Percentiles rank a stretch among this genome's conserved stretches.
phyloP scores from a whole-genome alignment of 1,139 yeast genomes.

The Taphrina confusa region DNA sequence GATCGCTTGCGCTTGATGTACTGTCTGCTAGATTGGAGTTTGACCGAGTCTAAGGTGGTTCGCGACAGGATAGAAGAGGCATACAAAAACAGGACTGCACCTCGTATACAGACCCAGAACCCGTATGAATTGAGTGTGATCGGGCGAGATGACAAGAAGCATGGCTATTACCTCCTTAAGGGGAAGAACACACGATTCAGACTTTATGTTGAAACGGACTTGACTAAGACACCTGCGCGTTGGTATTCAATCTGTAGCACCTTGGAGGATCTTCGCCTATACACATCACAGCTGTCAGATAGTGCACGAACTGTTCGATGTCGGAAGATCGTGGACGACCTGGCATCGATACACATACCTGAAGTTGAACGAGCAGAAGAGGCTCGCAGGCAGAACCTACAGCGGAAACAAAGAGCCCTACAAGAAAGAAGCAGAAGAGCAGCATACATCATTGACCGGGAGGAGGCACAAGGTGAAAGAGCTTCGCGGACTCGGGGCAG shows the following conservation, averaged over 20 bases:
- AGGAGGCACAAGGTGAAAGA: slow-evolving; percentile 45
- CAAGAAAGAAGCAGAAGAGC: slow-evolving; percentile 39
- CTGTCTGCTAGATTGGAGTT: slow-evolving; percentile 24
- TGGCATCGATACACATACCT: slow-evolving; percentile 39
- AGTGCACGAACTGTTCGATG: slow-evolving; percentile 29
- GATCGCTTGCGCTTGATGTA: slow-evolving; percentile 21
- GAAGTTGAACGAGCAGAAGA: slow-evolving; percentile 43
- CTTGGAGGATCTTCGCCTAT: slow-evolving; percentile 42
- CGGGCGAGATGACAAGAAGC: slow-evolving; percentile 23
- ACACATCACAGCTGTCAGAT: slow-evolving; percentile 38
- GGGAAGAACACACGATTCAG: slow-evolving; percentile 43
- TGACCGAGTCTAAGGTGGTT: slow-evolving; percentile 24
- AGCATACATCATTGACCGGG: slow-evolving; percentile 40
- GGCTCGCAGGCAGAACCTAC: slow-evolving; percentile 40
- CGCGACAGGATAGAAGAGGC: slow-evolving; percentile 42
- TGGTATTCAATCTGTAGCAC: slow-evolving; percentile 47
- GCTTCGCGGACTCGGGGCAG: slow-evolving; percentile 47
- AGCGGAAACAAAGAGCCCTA: slow-evolving; percentile 37
- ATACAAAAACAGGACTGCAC: slow-evolving; percentile 44
- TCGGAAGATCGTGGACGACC: slow-evolving; percentile 19
- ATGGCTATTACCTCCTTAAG: slow-evolving; percentile 28
- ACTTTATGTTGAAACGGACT: slow-evolving; percentile 46
- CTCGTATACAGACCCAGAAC: slow-evolving; percentile 37
- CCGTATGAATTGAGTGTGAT: slow-evolving; percentile 12
- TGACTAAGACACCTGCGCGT: slow-evolving; percentile 43